These are phyloP conservation scores for Quercus engelmannii DNA, from an alignment of 306 rosid genomes.

Conservation along the genomic window DNA sequence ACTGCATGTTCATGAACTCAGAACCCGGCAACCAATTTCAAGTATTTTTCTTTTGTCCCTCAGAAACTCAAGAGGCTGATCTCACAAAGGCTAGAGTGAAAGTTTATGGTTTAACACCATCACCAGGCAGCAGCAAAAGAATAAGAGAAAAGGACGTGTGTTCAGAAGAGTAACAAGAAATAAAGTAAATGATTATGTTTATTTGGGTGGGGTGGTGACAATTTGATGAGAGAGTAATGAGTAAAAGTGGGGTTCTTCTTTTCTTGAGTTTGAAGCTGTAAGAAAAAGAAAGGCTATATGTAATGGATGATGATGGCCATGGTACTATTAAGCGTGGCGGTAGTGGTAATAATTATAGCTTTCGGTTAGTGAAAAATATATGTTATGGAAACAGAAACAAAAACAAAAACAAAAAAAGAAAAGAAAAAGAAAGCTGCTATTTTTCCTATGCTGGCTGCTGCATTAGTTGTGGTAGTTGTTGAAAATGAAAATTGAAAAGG, in stretches of 20 bases:
- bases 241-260: conserved; percentile 12
- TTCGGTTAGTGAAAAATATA: conserved; percentile 4
- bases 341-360: conserved; percentile 15
- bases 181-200: conserved; percentile 17
- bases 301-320: conserved; percentile 8
- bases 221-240: conserved; percentile 24
- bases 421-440: not conserved
- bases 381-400: too few species aligned
- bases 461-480: not conserved
- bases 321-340: conserved; percentile 13
- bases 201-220: conserved; percentile 37
- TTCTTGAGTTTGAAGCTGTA: conserved; percentile 8
- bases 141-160: conserved; percentile 2
- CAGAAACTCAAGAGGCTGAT: conserved; percentile 21
- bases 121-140: not conserved
- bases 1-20: conserved; percentile 35
- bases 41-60: conserved; percentile 2
- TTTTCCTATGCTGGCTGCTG: not conserved
- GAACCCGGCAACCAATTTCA: conserved; percentile 2
- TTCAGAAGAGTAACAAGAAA: conserved; percentile 32
- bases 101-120: conserved; percentile 14
- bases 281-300: conserved; percentile 2
- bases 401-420: not conserved
- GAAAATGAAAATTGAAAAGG: not conserved
- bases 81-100: not conserved